Evolutionary conservation across 352 stramenopile species (phyloP), one percentile per base, ranked within the genome.

Genomic region (Phytophthora citricola): DNA sequence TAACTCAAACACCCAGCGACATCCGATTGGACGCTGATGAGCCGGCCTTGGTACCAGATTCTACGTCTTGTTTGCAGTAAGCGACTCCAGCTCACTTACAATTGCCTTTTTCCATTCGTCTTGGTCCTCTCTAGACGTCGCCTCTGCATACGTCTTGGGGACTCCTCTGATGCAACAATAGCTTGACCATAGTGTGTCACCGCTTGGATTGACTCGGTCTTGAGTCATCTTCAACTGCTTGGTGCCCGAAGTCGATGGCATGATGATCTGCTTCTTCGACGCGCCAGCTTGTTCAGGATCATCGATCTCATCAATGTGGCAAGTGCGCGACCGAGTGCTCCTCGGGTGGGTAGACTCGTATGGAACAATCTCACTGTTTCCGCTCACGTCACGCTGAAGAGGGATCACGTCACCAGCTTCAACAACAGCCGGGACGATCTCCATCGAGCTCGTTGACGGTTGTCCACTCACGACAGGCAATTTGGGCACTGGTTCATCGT

Each of bases 91-190:
- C 15, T 69, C 61, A 54, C 52, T 58, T n/a, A 14, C 20, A 15
- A 63, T 58, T 0, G 60, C 27, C 14, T 63, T 45, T 11, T 69
- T 63, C 36, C 52, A 63, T 20, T 56, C n/a, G 5, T 39, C 15
- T 39, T 29, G 10, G 36, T 67, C 50, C 20, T 31, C 26, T 8
- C 32, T 17, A 4, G 49, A 43, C 7, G 41, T 54, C 10, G 59
- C 50, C 12, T 56, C 41, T 27, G 9, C 22, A 14, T 67, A 67
- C 40, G 49, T 12, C 41, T 49, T 47, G 2, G 31, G 59, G 49
- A 56, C 17, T 3, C 49, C 26, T 50, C 43, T 8, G 32, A 45
- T 26, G 22, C 48, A 56, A 5, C 38, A 4, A 40, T 15, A 15
- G 14, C 34, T 14, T 40, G 34, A 15, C 34, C 34, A 15, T 40